Evolutionary conservation across 2,329 filamentous ascomycete genomes (phyloP).

Genomic region (Colletotrichum abscissum): DNA sequence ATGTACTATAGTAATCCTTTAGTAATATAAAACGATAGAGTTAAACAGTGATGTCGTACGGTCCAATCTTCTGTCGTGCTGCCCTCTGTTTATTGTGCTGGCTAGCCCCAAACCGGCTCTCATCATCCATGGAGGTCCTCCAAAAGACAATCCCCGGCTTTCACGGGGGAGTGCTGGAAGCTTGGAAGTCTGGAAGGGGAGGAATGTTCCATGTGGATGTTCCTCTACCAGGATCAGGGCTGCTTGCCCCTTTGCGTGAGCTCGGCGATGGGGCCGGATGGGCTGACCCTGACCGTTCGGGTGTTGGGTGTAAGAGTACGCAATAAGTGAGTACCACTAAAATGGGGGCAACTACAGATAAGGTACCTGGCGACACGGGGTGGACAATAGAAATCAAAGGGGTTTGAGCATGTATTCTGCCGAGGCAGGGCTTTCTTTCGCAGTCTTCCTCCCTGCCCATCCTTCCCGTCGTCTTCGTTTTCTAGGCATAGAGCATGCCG

Average conservation of each 20-base stretch:
- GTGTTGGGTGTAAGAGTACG: slow-evolving; percentile 17
- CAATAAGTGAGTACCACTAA: neutral
- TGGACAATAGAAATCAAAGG: slow-evolving; percentile 4
- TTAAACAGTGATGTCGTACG: slow-evolving; percentile 8
- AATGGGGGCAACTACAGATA: neutral
- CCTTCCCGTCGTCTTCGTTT: neutral
- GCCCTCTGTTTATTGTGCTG: slow-evolving; percentile 4
- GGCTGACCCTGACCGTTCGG: slow-evolving; percentile 28
- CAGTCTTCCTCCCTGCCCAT: neutral
- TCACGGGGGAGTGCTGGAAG: slow-evolving; percentile 23
- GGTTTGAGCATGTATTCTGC: neutral
- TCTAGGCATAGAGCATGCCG: neutral
- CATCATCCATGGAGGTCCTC: neutral
- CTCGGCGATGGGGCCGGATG: slow-evolving; percentile 20
- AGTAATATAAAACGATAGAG: no score
- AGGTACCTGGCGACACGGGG: slow-evolving; percentile 12
- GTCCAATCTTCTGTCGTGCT: slow-evolving; percentile 10
- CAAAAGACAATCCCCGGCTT: slow-evolving; percentile 26
- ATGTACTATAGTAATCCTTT: no score
- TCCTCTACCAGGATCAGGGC: slow-evolving; percentile 15
- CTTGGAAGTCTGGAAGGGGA: slow-evolving; percentile 15
- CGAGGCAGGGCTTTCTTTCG: no score
- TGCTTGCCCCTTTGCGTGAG: slow-evolving; percentile 25
- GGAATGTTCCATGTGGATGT: slow-evolving; percentile 35
- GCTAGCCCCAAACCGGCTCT: slow-evolving; percentile 30